Percentiles rank a stretch among this genome's conserved stretches.
Evolutionary conservation across 371 early-diverging fungal species (phyloP).

Genomic region (Rhizomucor pusillus): DNA sequence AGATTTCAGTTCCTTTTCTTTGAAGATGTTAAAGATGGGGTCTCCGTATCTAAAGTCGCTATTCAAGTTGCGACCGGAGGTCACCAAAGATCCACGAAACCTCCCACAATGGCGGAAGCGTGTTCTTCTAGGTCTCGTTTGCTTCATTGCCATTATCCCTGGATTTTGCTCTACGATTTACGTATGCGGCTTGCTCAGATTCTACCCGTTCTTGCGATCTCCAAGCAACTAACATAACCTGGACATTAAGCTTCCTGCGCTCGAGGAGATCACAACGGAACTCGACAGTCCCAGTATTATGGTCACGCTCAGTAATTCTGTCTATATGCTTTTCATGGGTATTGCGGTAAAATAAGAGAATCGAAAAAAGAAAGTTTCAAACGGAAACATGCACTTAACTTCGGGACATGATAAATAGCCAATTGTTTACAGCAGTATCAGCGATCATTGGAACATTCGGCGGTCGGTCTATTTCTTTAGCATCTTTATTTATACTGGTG

Average conservation of each 20-base stretch:
- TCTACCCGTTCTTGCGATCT: not conserved
- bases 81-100: slow-evolving; percentile 29
- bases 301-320: slow-evolving; percentile 57
- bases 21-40: too few relatives aligned
- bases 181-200: slow-evolving; percentile 15
- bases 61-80: slow-evolving; percentile 7
- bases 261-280: slow-evolving; percentile 34
- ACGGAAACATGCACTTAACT: not conserved
- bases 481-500: slow-evolving; percentile 57
- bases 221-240: not conserved
- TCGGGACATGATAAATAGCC: slow-evolving; percentile 25
- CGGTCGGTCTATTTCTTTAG: slow-evolving; percentile 64
- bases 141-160: slow-evolving; percentile 45
- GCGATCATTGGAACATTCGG: slow-evolving; percentile 67
- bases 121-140: slow-evolving; percentile 32
- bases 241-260: slow-evolving; percentile 45
- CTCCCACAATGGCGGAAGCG: slow-evolving; percentile 40
- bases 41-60: slow-evolving; percentile 8
- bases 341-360: slow-evolving; percentile 39
- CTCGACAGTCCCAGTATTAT: slow-evolving; percentile 40
- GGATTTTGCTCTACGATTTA: slow-evolving; percentile 51
- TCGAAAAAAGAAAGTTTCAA: not conserved
- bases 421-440: slow-evolving; percentile 68
- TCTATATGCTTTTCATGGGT: slow-evolving; percentile 66
- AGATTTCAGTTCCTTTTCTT: too few relatives aligned